phyloP scores from a whole-genome alignment of 768 basidiomycete species.

The Kwoniella botswanensis region DNA sequence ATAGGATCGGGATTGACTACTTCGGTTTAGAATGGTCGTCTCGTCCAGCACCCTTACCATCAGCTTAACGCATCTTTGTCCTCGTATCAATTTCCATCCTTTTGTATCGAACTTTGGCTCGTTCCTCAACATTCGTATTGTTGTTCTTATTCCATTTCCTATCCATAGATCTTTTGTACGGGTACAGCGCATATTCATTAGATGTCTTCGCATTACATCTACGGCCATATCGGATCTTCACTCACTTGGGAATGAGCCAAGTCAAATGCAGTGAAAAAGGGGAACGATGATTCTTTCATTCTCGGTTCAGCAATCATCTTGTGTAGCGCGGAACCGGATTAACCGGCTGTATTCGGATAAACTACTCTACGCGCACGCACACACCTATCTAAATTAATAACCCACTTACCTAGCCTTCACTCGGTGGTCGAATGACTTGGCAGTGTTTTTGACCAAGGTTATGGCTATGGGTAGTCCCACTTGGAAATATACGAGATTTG shows the following conservation, averaged over 20 bases:
- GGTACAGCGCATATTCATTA: background rate
- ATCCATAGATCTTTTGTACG: background rate
- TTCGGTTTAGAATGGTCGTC: background rate
- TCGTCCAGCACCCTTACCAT: background rate
- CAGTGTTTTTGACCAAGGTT: too few species aligned
- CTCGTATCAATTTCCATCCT: background rate
- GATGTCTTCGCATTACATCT: background rate
- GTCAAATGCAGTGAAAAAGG: background rate
- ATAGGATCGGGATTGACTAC: background rate
- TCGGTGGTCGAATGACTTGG: too few species aligned
- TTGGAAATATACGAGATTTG: too few species aligned
- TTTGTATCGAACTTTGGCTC: background rate
- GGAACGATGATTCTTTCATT: background rate
- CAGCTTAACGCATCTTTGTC: background rate
- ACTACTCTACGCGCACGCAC: background rate
- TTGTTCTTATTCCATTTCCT: background rate
- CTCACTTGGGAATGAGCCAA: background rate
- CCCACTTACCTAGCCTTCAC: too few species aligned
- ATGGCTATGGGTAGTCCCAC: too few species aligned
- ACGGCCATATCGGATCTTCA: background rate
- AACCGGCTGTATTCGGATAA: background rate
- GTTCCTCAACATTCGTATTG: background rate
- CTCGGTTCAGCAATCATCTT: background rate
- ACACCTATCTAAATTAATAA: too few species aligned
- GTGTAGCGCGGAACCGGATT: background rate